A percentile compares a stretch with the other conserved stretches of the same genome.
phyloP scores from a whole-genome alignment of 192 early-diverging fungal genomes.

The Umbelopsis vinacea region DNA sequence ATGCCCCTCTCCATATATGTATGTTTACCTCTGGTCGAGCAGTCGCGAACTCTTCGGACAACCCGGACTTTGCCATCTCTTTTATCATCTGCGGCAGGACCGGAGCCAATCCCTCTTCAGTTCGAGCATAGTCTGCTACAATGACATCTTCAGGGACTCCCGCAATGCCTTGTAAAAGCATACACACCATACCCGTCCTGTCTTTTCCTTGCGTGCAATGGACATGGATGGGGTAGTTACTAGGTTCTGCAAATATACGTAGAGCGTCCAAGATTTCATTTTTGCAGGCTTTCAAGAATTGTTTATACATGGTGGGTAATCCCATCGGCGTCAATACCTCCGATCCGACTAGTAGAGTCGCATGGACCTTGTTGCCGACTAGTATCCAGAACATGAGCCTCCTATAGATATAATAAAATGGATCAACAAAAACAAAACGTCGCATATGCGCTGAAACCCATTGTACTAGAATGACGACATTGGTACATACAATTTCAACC shows the following conservation, averaged over 20 bases:
- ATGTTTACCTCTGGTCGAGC: constrained; percentile 52
- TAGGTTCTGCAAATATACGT: constrained; percentile 54
- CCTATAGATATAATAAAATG: background rate
- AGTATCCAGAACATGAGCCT: constrained; percentile 9
- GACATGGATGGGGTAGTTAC: constrained; percentile 63
- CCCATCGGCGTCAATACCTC: constrained; percentile 45
- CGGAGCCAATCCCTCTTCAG: constrained; percentile 47
- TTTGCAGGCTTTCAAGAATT: constrained; percentile 52
- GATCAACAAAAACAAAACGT: background rate
- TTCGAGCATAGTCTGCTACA: constrained; percentile 58
- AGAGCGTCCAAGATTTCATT: constrained; percentile 52
- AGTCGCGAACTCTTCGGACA: constrained; percentile 55
- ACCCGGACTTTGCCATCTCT: constrained; percentile 57
- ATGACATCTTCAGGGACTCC: constrained; percentile 58
- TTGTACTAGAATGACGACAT: background rate
- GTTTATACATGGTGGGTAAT: constrained; percentile 53
- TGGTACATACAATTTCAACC: constrained; percentile 31
- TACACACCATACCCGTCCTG: constrained; percentile 65
- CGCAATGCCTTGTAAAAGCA: constrained; percentile 55
- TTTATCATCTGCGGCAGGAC: constrained; percentile 49
- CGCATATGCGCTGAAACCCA: background rate
- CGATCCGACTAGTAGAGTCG: constrained; percentile 15
- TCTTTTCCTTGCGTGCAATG: constrained; percentile 75
- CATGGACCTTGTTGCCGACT: constrained; percentile 14
- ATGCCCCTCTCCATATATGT: too few relatives aligned